A percentile compares a stretch with the other conserved stretches of the same genome.
Conservation (phyloP, 2,329 filamentous ascomycete species). For the Pyrenochaeta sp. region DNA sequence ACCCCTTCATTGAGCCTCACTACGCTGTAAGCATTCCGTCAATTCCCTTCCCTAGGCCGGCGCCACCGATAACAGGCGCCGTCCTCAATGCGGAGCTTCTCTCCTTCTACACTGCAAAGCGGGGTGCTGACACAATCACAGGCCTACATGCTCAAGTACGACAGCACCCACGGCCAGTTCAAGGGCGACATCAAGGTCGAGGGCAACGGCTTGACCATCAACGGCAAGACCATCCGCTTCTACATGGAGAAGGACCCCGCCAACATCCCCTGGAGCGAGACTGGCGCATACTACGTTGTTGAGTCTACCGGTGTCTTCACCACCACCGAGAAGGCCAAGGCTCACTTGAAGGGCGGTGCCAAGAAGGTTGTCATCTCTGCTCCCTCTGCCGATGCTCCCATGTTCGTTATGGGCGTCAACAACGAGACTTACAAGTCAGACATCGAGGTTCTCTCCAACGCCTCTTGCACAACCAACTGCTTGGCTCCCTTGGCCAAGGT, state of each 20-base stretch:
- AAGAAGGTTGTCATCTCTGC: conserved; percentile 92
- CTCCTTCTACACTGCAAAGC: neutral
- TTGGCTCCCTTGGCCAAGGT: conserved; percentile 99
- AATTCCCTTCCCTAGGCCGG: neutral
- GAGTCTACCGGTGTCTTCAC: conserved; percentile 99
- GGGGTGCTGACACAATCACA: conserved; percentile 54
- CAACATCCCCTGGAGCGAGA: conserved; percentile 87
- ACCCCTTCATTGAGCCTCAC: conserved; percentile 97
- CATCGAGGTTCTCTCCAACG: conserved; percentile 96
- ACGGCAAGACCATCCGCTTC: conserved; percentile 95
- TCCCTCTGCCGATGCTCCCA: conserved; percentile 93
- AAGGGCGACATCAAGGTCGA: conserved; percentile 85
- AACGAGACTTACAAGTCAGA: conserved; percentile 90
- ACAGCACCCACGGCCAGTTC: conserved; percentile 96
- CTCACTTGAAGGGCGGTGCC: conserved; percentile 93
- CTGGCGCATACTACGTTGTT: conserved; percentile 90
- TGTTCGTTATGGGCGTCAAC: conserved; percentile 99
- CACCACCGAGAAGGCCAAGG: conserved; percentile 93
- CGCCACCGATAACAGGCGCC: neutral
- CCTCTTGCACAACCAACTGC: conserved; percentile 99
- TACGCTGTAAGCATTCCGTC: conserved; percentile 81
- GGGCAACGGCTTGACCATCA: conserved; percentile 78
- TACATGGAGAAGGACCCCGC: conserved; percentile 91
- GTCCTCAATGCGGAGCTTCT: neutral
- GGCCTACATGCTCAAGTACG: conserved; percentile 99